Base-by-base conservation (phyloP, 192 early-diverging fungal species). In the Funneliformis mosseae region DNA sequence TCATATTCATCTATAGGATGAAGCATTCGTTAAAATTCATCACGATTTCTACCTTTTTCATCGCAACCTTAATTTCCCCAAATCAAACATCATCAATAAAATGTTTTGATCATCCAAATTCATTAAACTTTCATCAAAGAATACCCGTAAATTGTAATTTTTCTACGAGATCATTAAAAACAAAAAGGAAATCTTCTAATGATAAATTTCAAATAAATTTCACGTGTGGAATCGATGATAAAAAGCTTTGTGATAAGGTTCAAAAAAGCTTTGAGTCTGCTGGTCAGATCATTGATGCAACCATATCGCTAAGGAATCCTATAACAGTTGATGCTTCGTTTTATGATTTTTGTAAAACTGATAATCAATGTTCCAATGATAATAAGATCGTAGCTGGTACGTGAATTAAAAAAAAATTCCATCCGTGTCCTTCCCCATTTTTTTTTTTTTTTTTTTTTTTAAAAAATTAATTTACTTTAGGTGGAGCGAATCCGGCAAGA, bases 321-420 rank as follows among this genome's bases (percentile, higher is more conserved):
- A 50, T 87, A 28, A 69, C 23, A 12, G 77, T 85, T 45, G 83
- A 87, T 81, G 81, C 82, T 38, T 70, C 82, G 18, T 87, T 80
- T 69, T 21, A 80, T 23, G 45, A 70, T 3, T 87, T 87, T 73
- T 87, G 85, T 68, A 23, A n/a, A 68, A 68, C 28, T 18, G 27
- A 38, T 68, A 68, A 68, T 68, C 28, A 68, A 38, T 68, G 66
- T 68, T 39, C 66, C 27, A 68, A 12, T 23, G 18, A 68, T 39
- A 21, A 55, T 55, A 21, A 55, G 4, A 18, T 55, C 5, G 50
- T 55, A 18, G 50, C 33, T 84, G 83, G 46, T 25, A 48, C 6
- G 46, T 73, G n/a, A 60, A 41, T 45, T 63, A 38, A 46, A 79
- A 68, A 72, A 61, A 62, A n/a, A n/a, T n/a, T n/a, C n/a, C n/a